These are phyloP conservation scores for Coleophoma cylindrospora DNA, from an alignment of 2,329 filamentous ascomycete species.

Conservation along the genomic window DNA sequence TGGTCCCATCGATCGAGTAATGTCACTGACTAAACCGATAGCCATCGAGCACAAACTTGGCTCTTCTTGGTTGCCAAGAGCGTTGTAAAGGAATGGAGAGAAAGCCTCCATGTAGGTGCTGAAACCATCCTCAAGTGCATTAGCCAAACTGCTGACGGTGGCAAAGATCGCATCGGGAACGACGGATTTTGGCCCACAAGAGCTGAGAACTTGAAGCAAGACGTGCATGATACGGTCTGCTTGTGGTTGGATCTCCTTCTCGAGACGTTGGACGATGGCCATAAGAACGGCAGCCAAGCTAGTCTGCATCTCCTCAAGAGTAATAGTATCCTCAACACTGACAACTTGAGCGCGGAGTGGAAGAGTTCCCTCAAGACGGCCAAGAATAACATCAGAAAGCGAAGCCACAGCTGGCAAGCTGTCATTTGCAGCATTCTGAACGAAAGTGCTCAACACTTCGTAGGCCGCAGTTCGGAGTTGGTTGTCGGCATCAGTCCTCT, in stretches of 20 bases:
- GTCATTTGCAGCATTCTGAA: constrained; percentile 84
- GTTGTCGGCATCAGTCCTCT: constrained; percentile 76
- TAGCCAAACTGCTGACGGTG: constrained; percentile 85
- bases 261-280: constrained; percentile 84
- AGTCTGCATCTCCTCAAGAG: constrained; percentile 95
- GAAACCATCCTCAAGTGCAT: constrained; percentile 88
- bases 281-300: constrained; percentile 88
- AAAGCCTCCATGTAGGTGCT: constrained; percentile 97
- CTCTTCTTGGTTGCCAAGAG: constrained; percentile 92
- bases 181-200: constrained; percentile 77
- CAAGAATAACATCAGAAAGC: constrained; percentile 82
- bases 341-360: constrained; percentile 89
- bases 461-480: constrained; percentile 92
- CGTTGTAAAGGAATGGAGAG: constrained; percentile 86
- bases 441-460: constrained; percentile 92
- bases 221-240: constrained; percentile 93
- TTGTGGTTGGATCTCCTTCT: constrained; percentile 84
- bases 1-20: constrained; percentile 85
- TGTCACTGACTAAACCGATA: constrained; percentile 94
- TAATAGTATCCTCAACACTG: constrained; percentile 93
- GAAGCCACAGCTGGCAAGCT: constrained; percentile 75
- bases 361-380: constrained; percentile 85
- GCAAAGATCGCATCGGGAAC: constrained; percentile 94
- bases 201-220: constrained; percentile 73
- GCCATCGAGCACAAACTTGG: constrained; percentile 92